phyloP scores from a whole-genome alignment of 2,329 filamentous ascomycete genomes.

The Podosphaera leucotricha region DNA sequence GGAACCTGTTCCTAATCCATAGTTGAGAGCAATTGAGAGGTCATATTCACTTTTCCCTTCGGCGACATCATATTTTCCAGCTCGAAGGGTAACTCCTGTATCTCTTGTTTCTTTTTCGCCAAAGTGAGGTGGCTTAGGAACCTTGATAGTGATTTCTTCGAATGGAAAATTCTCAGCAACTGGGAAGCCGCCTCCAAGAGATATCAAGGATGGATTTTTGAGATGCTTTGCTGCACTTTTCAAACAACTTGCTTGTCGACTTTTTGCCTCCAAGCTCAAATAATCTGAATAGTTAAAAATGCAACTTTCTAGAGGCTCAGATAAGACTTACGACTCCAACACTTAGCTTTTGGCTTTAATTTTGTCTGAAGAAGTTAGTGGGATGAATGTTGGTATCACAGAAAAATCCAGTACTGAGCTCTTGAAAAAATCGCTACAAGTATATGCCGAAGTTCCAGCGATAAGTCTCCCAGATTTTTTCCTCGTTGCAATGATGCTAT shows the following conservation, averaged over 20 bases:
- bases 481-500: conserved; percentile 42
- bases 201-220: conserved; percentile 62
- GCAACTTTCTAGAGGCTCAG: conserved; percentile 4
- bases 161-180: conserved; percentile 86
- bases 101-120: conserved; percentile 41
- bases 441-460: conserved; percentile 52
- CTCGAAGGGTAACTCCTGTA: conserved; percentile 33
- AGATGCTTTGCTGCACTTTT: conserved; percentile 65
- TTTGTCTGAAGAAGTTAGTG: conserved; percentile 18
- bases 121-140: conserved; percentile 47
- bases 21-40: conserved; percentile 76
- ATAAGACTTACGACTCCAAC: conserved; percentile 54
- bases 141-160: conserved; percentile 48
- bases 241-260: conserved; percentile 43
- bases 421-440: conserved; percentile 68
- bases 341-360: conserved; percentile 51
- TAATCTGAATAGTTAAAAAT: conserved; percentile 17
- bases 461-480: conserved; percentile 48
- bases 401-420: conserved; percentile 25
- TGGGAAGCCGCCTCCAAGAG: conserved; percentile 75
- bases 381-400: conserved; percentile 11
- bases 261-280: conserved; percentile 36
- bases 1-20: conserved; percentile 66
- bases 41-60: conserved; percentile 37
- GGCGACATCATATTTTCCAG: conserved; percentile 65